A percentile compares a stretch with the other conserved stretches of the same genome.
Conservation (phyloP, 164 flowering plant species). For the Tetrastigma voinierianum region DNA sequence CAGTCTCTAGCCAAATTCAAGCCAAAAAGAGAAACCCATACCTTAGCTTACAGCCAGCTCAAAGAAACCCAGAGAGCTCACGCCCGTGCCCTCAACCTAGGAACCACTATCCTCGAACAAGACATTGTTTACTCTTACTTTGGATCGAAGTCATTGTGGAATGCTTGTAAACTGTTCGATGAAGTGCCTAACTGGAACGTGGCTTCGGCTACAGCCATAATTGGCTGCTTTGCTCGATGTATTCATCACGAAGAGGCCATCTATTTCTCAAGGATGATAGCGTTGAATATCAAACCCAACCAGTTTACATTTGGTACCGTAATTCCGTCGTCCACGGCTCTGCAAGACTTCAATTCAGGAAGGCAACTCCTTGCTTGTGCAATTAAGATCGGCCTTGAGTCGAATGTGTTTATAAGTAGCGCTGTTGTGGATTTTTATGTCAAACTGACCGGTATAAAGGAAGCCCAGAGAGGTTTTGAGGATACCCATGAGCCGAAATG, state of each 20-base stretch:
- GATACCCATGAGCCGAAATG: slow-evolving; percentile 58
- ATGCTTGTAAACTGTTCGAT: slow-evolving; percentile 52
- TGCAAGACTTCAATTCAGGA: slow-evolving; percentile 31
- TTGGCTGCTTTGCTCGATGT: slow-evolving; percentile 43
- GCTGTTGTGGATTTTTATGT: slow-evolving; percentile 56
- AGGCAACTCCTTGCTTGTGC: slow-evolving; percentile 66
- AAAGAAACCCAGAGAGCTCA: slow-evolving; percentile 22
- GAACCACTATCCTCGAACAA: slow-evolving; percentile 1
- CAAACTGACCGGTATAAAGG: slow-evolving; percentile 48
- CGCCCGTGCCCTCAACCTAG: slow-evolving; percentile 23
- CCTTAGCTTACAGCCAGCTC: slow-evolving; percentile 5
- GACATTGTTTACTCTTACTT: not conserved
- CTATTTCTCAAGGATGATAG: slow-evolving; percentile 43
- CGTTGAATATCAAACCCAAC: slow-evolving; percentile 47
- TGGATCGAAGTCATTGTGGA: slow-evolving; percentile 10
- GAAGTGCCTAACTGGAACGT: slow-evolving; percentile 48
- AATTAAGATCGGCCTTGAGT: slow-evolving; percentile 45
- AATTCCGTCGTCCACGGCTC: slow-evolving; percentile 42
- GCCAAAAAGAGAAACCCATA: slow-evolving; percentile 4
- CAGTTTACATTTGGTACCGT: slow-evolving; percentile 68
- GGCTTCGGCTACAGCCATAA: slow-evolving; percentile 49
- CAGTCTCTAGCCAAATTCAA: slow-evolving; percentile 7
- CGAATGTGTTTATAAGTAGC: slow-evolving; percentile 72
- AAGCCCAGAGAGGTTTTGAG: slow-evolving; percentile 54
- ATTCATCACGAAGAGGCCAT: slow-evolving; percentile 45